Evolutionary conservation across 768 basidiomycete species (phyloP), one percentile per base, ranked within the genome.

Genomic region (Mycena belliarum): DNA sequence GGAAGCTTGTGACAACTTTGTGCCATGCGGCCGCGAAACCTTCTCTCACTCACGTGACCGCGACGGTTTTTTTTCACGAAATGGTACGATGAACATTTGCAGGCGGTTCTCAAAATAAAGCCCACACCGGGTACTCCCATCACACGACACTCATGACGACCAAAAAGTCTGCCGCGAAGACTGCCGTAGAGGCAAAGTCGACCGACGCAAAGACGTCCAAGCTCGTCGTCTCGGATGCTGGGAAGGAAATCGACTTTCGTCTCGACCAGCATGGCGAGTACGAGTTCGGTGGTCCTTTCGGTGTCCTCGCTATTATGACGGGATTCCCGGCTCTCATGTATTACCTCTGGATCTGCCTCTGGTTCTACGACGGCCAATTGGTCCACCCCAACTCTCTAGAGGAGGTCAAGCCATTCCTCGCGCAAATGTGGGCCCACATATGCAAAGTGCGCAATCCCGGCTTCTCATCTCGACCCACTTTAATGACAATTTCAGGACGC

Each of bases 261-360:
- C 77, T 95, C 48, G 90, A 93, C 71, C 76, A 82, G 57, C 91
- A 92, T 68, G 78, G 80, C 50, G 72, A 72, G 85, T 88, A 91
- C 76, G 95, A 99, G 72, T 99, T 99, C 68, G 96, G 97, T 62
- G 96, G 96, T 3, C 95, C 96, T 40, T 81, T 81, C 74, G 97
- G 96, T 43, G 94, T 95, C 25, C 72, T 85, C 12, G 90, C 89
- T 14, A 98, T 99, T 76, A 98, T 99, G 90, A 79, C 87, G 20
- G 88, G 90, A 45, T 99, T 99, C 70, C 97, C 97, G 0, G 72
- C 89, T 24, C 81, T 98, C 60, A 98, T 99, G 95, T 99, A 97
- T 73, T 99, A 98, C 76, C 83, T 98, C 61, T 98, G 94, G 93
- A 93, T 93, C 57, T 99, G 97, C 69, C 82, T 98, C 33, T 93